Evolutionary conservation across 805 yeast genomes (phyloP).

Genomic region (Teunomyces tritomae): DNA sequence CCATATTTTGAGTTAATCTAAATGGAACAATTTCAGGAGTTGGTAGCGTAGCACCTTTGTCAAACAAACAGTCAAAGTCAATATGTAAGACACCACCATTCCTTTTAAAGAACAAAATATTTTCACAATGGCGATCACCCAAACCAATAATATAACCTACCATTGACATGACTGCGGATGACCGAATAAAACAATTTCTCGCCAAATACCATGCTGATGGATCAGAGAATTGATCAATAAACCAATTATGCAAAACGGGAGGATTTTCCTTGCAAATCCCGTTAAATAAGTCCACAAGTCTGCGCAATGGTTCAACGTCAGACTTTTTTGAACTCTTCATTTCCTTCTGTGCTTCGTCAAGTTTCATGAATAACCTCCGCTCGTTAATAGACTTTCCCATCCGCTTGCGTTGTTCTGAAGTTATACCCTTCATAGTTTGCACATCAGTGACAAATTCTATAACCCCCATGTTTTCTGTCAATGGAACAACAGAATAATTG

Average conservation of each 20-base stretch:
- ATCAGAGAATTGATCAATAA: slow-evolving; percentile 82
- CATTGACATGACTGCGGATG: slow-evolving; percentile 95
- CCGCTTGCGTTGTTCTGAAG: slow-evolving; percentile 19
- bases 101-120: slow-evolving; percentile 67
- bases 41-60: slow-evolving; percentile 67
- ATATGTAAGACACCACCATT: slow-evolving; percentile 87
- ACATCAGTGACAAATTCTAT: slow-evolving; percentile 87
- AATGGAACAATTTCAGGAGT: slow-evolving; percentile 96
- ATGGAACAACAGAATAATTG: slow-evolving; percentile 85
- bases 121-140: slow-evolving; percentile 97
- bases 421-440: slow-evolving; percentile 63
- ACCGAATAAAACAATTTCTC: slow-evolving; percentile 68
- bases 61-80: slow-evolving; percentile 95
- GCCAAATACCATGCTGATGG: slow-evolving; percentile 86
- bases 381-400: slow-evolving; percentile 20
- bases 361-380: slow-evolving; percentile 22
- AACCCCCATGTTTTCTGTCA: slow-evolving; percentile 83
- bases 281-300: slow-evolving; percentile 22
- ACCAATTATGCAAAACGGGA: slow-evolving; percentile 85
- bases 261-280: slow-evolving; percentile 39
- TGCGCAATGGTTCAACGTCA: slow-evolving; percentile 13
- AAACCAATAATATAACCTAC: slow-evolving; percentile 92
- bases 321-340: slow-evolving; percentile 15
- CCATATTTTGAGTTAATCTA: slow-evolving; percentile 81
- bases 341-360: slow-evolving; percentile 23